These are phyloP conservation scores for Coccomyxa sp. DNA, from an alignment of 139 green algal species.

Conservation along the genomic window DNA sequence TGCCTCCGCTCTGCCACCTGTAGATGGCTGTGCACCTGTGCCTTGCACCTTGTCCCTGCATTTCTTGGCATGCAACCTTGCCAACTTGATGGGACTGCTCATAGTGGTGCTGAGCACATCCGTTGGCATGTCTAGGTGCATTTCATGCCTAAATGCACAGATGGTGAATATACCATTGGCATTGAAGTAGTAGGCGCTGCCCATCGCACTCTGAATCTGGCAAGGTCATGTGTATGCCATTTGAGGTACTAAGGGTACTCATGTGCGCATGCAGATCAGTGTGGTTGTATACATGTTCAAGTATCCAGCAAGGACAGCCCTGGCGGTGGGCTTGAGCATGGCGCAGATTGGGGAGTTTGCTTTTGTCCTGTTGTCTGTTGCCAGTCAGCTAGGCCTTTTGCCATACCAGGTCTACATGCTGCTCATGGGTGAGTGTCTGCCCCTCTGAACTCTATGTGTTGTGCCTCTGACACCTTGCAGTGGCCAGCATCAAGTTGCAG, in stretches of 20 bases:
- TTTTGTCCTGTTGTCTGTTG: constrained; percentile 91
- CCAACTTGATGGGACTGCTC: no score
- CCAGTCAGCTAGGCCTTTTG: constrained; percentile 70
- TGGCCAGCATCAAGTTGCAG: not conserved
- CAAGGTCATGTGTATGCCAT: not conserved
- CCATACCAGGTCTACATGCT: constrained; percentile 84
- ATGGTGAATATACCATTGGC: no score
- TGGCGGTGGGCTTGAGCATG: constrained; percentile 83
- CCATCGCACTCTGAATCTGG: no score
- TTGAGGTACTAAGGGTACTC: not conserved
- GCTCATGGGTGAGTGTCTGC: constrained; percentile 58
- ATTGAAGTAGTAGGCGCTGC: no score
- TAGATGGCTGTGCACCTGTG: no score
- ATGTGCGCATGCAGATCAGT: constrained; percentile 36
- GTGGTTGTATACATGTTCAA: constrained; percentile 73
- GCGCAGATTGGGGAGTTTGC: constrained; percentile 91
- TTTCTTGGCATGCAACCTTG: no score
- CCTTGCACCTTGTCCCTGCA: no score
- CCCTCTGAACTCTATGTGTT: not conserved
- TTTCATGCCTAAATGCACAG: no score
- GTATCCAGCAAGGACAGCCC: constrained; percentile 46
- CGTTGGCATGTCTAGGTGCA: no score
- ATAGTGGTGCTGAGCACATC: no score
- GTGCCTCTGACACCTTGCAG: not conserved
- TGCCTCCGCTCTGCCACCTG: no score